Evolutionary conservation across 2,329 filamentous ascomycete genomes (phyloP).

Genomic region (Esteya vermicola): DNA sequence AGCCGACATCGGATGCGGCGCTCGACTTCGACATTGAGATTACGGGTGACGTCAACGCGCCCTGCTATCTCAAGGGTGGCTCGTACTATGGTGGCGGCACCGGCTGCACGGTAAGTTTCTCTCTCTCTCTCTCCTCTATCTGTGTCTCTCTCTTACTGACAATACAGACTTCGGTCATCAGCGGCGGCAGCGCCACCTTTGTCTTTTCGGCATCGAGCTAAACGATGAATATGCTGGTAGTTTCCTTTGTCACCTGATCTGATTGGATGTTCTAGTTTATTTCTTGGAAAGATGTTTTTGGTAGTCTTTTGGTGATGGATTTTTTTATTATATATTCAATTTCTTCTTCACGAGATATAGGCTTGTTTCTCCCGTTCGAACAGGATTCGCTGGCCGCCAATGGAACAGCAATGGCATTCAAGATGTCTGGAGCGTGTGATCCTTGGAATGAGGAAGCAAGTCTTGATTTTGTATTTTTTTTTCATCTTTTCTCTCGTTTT

Average conservation of each 20-base stretch:
- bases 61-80: constrained; percentile 54
- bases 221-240: too few species aligned
- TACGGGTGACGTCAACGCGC: constrained; percentile 41
- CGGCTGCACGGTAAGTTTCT: constrained; percentile 67
- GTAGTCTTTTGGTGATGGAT: too few species aligned
- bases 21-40: constrained; percentile 75
- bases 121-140: not conserved
- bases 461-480: not conserved
- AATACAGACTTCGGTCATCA: constrained; percentile 5
- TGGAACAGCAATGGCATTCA: not conserved
- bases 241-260: too few species aligned
- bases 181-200: constrained; percentile 6
- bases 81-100: constrained; percentile 41
- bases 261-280: too few species aligned
- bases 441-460: too few species aligned
- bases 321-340: not conserved
- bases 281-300: too few species aligned
- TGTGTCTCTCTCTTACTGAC: not conserved
- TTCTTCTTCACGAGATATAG: constrained; percentile 1
- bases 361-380: not conserved
- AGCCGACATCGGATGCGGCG: constrained; percentile 52
- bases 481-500: not conserved
- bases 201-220: constrained; percentile 6
- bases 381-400: not conserved
- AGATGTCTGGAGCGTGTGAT: too few species aligned